Base-by-base conservation (phyloP, 805 yeast genomes). In the Monosporozyma servazzii region DNA sequence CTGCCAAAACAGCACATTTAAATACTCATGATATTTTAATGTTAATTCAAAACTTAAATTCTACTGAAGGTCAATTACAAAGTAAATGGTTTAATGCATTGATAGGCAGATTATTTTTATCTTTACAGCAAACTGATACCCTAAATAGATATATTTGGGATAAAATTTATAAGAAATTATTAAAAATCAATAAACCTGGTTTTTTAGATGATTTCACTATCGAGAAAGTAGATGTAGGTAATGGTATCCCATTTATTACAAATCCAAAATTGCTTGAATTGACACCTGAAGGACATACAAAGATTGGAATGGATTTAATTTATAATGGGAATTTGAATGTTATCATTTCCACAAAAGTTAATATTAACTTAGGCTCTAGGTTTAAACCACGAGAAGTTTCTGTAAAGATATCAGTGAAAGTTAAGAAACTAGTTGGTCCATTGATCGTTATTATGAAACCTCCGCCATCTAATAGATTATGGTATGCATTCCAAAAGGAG, bases 11-110 rank as follows among this genome's bases (percentile, higher is more conserved):
- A 0, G 71, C 85, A 39, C 88, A 85, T 61, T 83, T 81, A 59
- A 76, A 76, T 39, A 86, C 95, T 0, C 71, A 75, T 2, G 87
- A 88, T 61, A 79, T 86, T 75, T 75, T 88, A 50, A 79, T 78
- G 47, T 71, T 93, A 55, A 86, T 88, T 49, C 89, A 85, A 57
- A 78, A 84, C 1, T 67, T 90, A 40, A 86, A 90, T 62, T 82
- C 95, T 1, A 79, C 90, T 0, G 95, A 87, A 58, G 88, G 88
- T 1, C 93, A 88, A 60, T 67, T 85, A 29, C 84, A 87, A 21
- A 81, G 95, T 0, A 81, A 86, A 61, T 93, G 98, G 99, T 66
- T 93, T 21, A 93, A 93, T 67, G 96, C 96, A 0, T 54, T 90
- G 2, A 57, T 86, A 13, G 98, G 98, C 0, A 74, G 99, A 52